Conservation (phyloP, 2,329 filamentous ascomycete genomes). For the Dendryphion nanum region DNA sequence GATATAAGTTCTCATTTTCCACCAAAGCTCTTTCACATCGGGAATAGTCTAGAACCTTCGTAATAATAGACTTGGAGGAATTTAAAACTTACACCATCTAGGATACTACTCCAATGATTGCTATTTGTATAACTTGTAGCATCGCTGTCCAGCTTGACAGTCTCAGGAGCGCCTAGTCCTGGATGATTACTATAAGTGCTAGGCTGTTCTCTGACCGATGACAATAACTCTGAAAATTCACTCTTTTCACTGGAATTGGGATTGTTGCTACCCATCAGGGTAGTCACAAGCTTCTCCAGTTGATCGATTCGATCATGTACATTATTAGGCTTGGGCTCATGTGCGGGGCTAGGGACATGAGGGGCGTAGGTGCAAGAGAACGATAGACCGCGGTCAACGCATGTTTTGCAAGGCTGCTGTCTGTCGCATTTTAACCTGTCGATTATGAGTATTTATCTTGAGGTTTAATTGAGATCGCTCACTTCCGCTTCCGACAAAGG, state of each 20-base stretch:
- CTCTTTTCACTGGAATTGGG: no score
- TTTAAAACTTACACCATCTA: conserved; percentile 29
- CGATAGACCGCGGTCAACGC: conserved; percentile 35
- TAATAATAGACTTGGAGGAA: background rate
- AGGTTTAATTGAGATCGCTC: conserved; percentile 2
- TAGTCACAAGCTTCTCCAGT: conserved; percentile 35
- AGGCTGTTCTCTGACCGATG: background rate
- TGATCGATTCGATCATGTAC: conserved; percentile 38
- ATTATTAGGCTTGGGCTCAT: conserved; percentile 25
- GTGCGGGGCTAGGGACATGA: conserved; percentile 13
- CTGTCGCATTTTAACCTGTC: conserved; percentile 35
- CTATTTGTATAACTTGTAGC: conserved; percentile 32
- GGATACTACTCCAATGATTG: conserved; percentile 37
- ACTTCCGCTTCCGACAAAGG: conserved; percentile 28
- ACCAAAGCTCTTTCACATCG: no score
- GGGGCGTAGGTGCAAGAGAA: conserved; percentile 33
- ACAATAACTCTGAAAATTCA: no score
- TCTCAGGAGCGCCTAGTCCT: conserved; percentile 25
- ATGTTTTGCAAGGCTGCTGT: conserved; percentile 36
- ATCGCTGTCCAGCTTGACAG: conserved; percentile 27
- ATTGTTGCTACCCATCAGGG: conserved; percentile 29
- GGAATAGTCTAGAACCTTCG: background rate
- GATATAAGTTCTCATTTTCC: no score
- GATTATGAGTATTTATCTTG: background rate
- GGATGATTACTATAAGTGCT: no score